A percentile compares a stretch with the other conserved stretches of the same genome.
Conservation (phyloP, 371 early-diverging fungal genomes). For the Apophysomyces ossiformis region DNA sequence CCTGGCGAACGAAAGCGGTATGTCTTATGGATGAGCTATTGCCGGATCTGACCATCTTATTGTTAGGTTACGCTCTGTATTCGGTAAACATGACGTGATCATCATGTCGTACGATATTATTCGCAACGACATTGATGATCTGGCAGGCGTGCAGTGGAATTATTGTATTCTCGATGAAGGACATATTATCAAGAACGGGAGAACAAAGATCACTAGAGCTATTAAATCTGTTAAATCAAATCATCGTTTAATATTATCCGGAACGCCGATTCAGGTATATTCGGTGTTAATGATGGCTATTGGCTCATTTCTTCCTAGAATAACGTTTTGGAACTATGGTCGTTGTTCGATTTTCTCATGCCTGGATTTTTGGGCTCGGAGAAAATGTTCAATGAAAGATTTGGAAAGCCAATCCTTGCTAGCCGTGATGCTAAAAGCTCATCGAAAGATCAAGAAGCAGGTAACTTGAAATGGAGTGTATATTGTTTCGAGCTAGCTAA, state of each 20-base stretch:
- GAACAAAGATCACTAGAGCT: slow-evolving; percentile 92
- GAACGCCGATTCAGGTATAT: slow-evolving; percentile 95
- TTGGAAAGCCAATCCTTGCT: slow-evolving; percentile 89
- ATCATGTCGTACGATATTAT: slow-evolving; percentile 97
- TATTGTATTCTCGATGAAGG: slow-evolving; percentile 99
- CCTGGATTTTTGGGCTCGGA: slow-evolving; percentile 96
- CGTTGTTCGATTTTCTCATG: slow-evolving; percentile 97
- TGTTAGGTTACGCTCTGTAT: slow-evolving; percentile 42
- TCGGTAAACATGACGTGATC: slow-evolving; percentile 74
- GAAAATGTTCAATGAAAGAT: slow-evolving; percentile 87
- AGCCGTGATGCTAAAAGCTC: slow-evolving; percentile 89
- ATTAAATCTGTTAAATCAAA: slow-evolving; percentile 84
- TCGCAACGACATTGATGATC: slow-evolving; percentile 91
- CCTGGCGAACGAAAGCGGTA: slow-evolving; percentile 78
- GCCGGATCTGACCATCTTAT: not conserved
- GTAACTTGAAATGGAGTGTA: slow-evolving; percentile 23
- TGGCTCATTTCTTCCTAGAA: slow-evolving; percentile 57
- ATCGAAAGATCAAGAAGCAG: slow-evolving; percentile 80
- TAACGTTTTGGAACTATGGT: slow-evolving; percentile 98
- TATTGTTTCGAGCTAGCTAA: slow-evolving; percentile 10
- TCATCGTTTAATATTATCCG: slow-evolving; percentile 95
- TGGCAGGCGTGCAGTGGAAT: slow-evolving; percentile 82
- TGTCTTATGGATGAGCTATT: not conserved
- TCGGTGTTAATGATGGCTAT: not conserved
- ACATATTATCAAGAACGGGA: slow-evolving; percentile 97